These are phyloP conservation scores for Fusarium albidum DNA, from an alignment of 2,329 filamentous ascomycete genomes.

Conservation along the genomic window DNA sequence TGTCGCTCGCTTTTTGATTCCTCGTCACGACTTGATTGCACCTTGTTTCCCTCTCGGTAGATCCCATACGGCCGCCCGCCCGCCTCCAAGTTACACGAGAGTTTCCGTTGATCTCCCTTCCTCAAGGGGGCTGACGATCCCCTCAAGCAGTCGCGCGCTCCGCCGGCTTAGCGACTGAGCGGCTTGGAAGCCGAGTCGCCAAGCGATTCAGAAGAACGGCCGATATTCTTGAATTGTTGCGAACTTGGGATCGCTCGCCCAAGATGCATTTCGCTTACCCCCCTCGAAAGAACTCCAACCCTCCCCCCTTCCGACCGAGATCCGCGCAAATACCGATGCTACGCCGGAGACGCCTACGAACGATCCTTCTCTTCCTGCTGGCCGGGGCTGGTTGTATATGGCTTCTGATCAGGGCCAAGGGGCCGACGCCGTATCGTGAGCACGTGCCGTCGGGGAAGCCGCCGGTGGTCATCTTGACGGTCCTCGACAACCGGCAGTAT, in stretches of 20 bases:
- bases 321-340: slow-evolving; percentile 61
- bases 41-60: not conserved
- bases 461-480: slow-evolving; percentile 82
- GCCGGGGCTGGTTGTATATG: slow-evolving; percentile 67
- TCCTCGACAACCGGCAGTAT: slow-evolving; percentile 74
- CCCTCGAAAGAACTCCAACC: slow-evolving; percentile 81
- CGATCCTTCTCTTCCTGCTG: slow-evolving; percentile 62
- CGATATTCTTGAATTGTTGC: not conserved
- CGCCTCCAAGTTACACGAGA: slow-evolving; percentile 21
- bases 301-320: slow-evolving; percentile 73
- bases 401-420: slow-evolving; percentile 57
- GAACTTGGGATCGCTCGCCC: slow-evolving; percentile 14
- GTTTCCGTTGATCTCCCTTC: slow-evolving; percentile 5
- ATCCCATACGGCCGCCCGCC: slow-evolving; percentile 2
- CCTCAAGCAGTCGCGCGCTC: slow-evolving; percentile 14
- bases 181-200: not conserved
- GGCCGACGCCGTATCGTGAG: slow-evolving; percentile 44
- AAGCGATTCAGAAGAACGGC: slow-evolving; percentile 4
- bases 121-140: slow-evolving; percentile 11
- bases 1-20: slow-evolving; percentile 26
- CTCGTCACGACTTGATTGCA: not conserved
- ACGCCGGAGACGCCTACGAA: slow-evolving; percentile 70
- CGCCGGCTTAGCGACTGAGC: not conserved
- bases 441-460: slow-evolving; percentile 62
- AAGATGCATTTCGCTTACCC: slow-evolving; percentile 92